Conservation (phyloP, 1,139 yeast species). For the Casaregolazyma suthepensis region DNA sequence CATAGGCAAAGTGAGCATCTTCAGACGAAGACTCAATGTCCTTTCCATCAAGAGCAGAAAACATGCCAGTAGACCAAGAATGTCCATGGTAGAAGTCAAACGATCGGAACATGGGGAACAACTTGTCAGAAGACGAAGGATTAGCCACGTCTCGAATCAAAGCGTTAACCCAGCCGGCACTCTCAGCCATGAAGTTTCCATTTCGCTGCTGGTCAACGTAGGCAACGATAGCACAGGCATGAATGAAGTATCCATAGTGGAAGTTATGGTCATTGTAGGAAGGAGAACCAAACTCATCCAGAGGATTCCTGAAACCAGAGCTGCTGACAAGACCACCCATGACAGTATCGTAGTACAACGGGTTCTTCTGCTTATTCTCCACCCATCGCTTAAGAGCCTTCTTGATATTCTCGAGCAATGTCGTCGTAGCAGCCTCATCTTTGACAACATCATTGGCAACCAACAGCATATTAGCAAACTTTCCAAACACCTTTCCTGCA, state of each 20-base stretch:
- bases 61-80: slow-evolving; percentile 70
- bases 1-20: slow-evolving; percentile 60
- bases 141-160: slow-evolving; percentile 66
- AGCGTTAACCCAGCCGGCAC: slow-evolving; percentile 44
- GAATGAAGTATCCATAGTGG: slow-evolving; percentile 65
- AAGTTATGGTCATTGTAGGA: slow-evolving; percentile 69
- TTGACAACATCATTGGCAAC: slow-evolving; percentile 47
- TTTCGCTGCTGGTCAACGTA: slow-evolving; percentile 42
- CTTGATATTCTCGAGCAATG: slow-evolving; percentile 45
- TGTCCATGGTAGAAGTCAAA: slow-evolving; percentile 75
- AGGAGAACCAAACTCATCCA: slow-evolving; percentile 53
- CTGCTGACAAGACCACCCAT: slow-evolving; percentile 61
- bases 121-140: slow-evolving; percentile 45
- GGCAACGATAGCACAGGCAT: slow-evolving; percentile 66
- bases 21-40: slow-evolving; percentile 70
- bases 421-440: slow-evolving; percentile 43
- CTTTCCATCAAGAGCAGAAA: slow-evolving; percentile 57
- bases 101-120: slow-evolving; percentile 61
- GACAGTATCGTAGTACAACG: slow-evolving; percentile 58
- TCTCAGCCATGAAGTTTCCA: slow-evolving; percentile 36
- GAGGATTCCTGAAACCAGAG: slow-evolving; percentile 41
- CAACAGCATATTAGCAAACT: slow-evolving; percentile 59
- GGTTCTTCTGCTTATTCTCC: slow-evolving; percentile 44
- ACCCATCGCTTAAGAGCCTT: slow-evolving; percentile 46
- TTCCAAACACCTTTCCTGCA: slow-evolving; percentile 61